phyloP scores from a whole-genome alignment of 345 rosid species.

The Eucalyptus regnans region DNA sequence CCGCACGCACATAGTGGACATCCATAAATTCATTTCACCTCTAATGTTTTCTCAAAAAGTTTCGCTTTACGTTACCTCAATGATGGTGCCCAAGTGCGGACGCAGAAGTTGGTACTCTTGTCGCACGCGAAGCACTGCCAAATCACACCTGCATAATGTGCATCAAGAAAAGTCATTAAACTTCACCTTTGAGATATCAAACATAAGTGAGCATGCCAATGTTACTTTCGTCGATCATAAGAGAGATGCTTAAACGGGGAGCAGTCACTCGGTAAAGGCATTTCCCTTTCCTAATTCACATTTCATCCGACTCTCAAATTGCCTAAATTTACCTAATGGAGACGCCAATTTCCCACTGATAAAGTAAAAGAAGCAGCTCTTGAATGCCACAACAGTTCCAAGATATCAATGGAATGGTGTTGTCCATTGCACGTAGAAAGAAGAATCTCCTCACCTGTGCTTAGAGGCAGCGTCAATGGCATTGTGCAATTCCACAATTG shows the following conservation, averaged over 20 bases:
- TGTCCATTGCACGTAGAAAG: background rate
- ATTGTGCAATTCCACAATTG: background rate
- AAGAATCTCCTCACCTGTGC: background rate
- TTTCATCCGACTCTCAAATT: background rate
- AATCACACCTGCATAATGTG: background rate
- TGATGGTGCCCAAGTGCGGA: background rate
- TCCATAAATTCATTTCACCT: background rate
- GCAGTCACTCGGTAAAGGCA: background rate
- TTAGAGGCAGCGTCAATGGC: background rate
- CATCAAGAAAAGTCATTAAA: background rate
- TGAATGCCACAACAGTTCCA: background rate
- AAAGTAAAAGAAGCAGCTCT: background rate
- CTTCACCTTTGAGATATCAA: background rate
- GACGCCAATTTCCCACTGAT: background rate
- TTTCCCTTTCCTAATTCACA: background rate
- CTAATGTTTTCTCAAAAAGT: background rate
- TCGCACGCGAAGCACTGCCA: background rate
- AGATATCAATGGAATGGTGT: background rate
- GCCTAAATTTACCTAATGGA: background rate
- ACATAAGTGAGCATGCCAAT: background rate
- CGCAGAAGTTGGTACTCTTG: background rate
- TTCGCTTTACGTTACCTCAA: background rate
- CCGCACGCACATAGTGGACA: background rate
- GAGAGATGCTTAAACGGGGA: background rate
- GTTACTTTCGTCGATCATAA: background rate